Evolutionary conservation across 2,329 filamentous ascomycete genomes (phyloP), one percentile per base, ranked within the genome.

Genomic region (Diaporthe caulivora): DNA sequence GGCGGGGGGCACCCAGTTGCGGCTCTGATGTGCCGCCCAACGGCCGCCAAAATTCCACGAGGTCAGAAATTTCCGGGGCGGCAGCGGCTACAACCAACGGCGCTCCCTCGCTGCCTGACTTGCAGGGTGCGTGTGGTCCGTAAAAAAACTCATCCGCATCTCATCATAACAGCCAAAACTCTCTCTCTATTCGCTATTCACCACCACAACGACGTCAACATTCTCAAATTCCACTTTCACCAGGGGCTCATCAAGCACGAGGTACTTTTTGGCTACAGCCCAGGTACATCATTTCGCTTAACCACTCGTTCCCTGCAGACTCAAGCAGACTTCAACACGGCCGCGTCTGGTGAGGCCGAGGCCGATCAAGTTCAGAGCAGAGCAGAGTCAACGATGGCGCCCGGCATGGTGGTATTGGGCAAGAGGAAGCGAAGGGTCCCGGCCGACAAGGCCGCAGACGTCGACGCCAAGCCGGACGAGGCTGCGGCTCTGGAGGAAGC

Each of bases 401-500:
- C 71, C 24, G 60, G 54, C 24, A 51, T 55, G 54, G 47, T 55
- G 24, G 54, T 75, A 17, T 51, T 75, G 34, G 74, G 74, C 11
- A 75, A 75, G 68, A 71, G 74, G 47, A 75, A 75, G 54, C 67
- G 74, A 49, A 67, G 71, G 26, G 57, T 72, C 34, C 15, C 51
- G 8, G 65, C 40, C 42, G 47, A 57, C 18, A 71, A 71, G 60
- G 71, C 24, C 47, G 49, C 72, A n/a, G 29, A 51, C 18, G 55
- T 26, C 21, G 65, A 40, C 31, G 67, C 72, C n/a, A 57, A 73
- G n/a, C 18, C 62, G 26, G 64, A 72, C 29, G 42, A 57, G 37
- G 67, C 74, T 7, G 76, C 65, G 18, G 70, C 76, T 81, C 31
- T 83, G 53, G 85, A 89, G 76, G 88, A 92, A 73, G 87, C 93